Base-by-base conservation (phyloP, 1,139 yeast genomes). In the Barnettozyma hawaiiensis region DNA sequence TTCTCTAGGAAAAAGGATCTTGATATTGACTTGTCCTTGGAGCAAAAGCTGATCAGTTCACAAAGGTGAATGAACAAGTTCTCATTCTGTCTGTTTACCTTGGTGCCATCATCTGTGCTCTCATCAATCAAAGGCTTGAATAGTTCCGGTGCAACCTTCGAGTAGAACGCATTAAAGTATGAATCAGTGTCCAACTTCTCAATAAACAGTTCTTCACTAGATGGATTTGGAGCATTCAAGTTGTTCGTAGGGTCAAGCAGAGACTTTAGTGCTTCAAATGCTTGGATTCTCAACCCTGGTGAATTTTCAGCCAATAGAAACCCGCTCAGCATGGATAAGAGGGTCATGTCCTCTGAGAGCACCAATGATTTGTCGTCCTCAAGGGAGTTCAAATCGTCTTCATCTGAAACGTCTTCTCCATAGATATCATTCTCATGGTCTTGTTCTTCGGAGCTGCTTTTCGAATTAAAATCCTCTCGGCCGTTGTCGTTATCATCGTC, bases 231-330 rank as follows among this genome's bases (percentile, higher is more conserved):
- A 9, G 51, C 23, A 37, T 44, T 46, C 10, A 47, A 31, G 28
- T 46, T 50, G 18, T 37, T 43, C 2, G 45, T 72, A 2, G 87
- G 80, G 55, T 84, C 92, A 14, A 87, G 66, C 32, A 89, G 63
- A 1, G 81, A 78, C 55, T 81, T 80, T 39, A 90, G 64, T 0
- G 96, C 95, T 62, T 89, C 96, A 48, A 77, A 78, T 1, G 92
- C 85, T 60, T 89, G 97, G 5, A 83, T 76, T 57, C 85, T 81
- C 40, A 89, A 64, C 0, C 95, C 95, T 7, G 82, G 73, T 50
- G 81, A 79, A 29, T 70, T 67, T 47, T 85, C 95, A 21, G 73
- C 70, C 4, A 81, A 63, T 21, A 90, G 62, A 24, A 89, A 70
- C 37, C 77, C 72, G 1, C 85, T 73, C 36, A 90, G 64, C 7